Evolutionary conservation across 352 stramenopile genomes (phyloP), one percentile per base, ranked within the genome.

Genomic region (Thalassiosira allenii): DNA sequence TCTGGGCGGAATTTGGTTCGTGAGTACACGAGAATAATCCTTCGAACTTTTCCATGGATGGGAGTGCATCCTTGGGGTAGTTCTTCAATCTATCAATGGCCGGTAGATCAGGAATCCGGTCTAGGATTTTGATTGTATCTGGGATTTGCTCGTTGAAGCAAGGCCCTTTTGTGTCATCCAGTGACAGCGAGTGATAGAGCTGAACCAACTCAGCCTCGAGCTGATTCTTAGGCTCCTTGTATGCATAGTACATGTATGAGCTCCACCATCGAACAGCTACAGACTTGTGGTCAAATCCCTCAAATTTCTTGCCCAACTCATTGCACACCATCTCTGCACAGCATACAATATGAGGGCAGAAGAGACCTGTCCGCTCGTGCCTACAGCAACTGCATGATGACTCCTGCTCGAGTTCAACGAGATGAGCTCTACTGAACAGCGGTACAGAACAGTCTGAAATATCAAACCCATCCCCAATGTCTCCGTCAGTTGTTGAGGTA

Each of bases 171-270:
- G 52, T 30, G 29, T 72, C 62, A 4, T 58, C 41, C 25, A 6
- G 5, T 44, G 41, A 22, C 29, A 72, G 25, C 9, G 6, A 9
- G 17, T 72, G 62, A 54, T 47, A 72, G 9, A 72, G 14, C n/a
- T 23, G 2, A 47, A 27, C 17, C 62, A 27, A 72, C n/a, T 61
- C 3, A n/a, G 9, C 14, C 43, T 29, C 9, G 27, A 22, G 14
- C 5, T 51, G 22, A 23, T 43, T 41, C 27, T 27, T 8, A 29
- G 11, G 11, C 17, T 20, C 17, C 23, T 49, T 37, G 52, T 68
- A 80, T 12, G 61, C 71, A 20, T 65, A 51, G n/a, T 80, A 34
- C 61, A 74, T 80, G 53, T 80, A 80, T 20, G 22, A 33, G 63
- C 22, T 68, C 4, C 17, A 25, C 9, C 52, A 74, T 25, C 71